These are phyloP conservation scores for Metschnikowia continentalis DNA, from an alignment of 805 yeast species.

Conservation along the genomic window DNA sequence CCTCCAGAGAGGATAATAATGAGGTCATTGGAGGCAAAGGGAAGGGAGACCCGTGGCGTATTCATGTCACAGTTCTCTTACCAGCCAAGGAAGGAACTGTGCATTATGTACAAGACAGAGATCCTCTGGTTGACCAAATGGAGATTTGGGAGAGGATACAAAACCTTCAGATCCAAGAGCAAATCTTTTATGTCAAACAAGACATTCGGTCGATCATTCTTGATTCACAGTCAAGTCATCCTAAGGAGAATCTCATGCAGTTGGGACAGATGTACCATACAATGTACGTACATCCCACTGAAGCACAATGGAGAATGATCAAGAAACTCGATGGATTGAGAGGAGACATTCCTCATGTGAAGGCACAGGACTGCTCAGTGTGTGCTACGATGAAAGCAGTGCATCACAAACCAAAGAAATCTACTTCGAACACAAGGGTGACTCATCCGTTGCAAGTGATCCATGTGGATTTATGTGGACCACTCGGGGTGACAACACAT, in stretches of 20 bases:
- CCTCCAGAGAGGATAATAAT: neutral
- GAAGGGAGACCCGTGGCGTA: neutral
- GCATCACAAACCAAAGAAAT: neutral
- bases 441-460: neutral
- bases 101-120: neutral
- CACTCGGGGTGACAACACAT: too few relatives aligned
- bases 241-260: too few relatives aligned
- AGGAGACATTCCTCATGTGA: neutral
- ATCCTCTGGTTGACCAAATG: too few relatives aligned
- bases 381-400: neutral
- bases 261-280: too few relatives aligned
- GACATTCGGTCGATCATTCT: too few relatives aligned
- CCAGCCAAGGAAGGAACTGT: neutral
- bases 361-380: neutral
- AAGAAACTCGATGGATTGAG: neutral
- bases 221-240: too few relatives aligned
- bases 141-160: too few relatives aligned
- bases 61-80: neutral
- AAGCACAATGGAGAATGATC: neutral
- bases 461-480: too few relatives aligned
- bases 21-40: neutral
- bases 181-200: too few relatives aligned
- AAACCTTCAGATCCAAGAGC: too few relatives aligned
- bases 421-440: neutral
- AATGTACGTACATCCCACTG: neutral